These are phyloP conservation scores for Infundibulicybe gibba DNA, from an alignment of 768 basidiomycete species.

Conservation along the genomic window DNA sequence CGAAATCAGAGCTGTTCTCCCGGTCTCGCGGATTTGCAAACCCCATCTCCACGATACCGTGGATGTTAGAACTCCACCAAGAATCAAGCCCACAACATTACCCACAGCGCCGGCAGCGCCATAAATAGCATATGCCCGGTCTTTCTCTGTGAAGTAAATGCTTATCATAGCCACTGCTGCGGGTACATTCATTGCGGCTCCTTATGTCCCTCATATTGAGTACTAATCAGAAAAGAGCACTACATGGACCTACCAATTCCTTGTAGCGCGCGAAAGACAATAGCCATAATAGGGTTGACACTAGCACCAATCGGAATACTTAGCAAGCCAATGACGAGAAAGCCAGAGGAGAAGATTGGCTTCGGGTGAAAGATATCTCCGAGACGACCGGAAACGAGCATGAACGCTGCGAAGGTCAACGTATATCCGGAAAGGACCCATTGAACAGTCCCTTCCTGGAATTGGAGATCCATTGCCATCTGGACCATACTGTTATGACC, in stretches of 20 bases:
- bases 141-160: conserved; percentile 40
- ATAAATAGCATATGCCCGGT: conserved; percentile 38
- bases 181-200: conserved; percentile 42
- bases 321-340: conserved; percentile 3
- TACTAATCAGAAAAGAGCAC: background rate
- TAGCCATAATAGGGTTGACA: conserved; percentile 1
- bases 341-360: conserved; percentile 6
- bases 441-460: conserved; percentile 8
- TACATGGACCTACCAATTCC: conserved; percentile 3
- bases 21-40: background rate
- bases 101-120: conserved; percentile 42
- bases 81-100: conserved; percentile 34
- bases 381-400: conserved; percentile 9
- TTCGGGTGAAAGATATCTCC: conserved; percentile 9
- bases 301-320: conserved; percentile 3
- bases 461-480: background rate
- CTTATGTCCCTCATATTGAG: conserved; percentile 11
- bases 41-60: conserved; percentile 38
- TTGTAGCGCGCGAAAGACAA: conserved; percentile 2
- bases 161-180: conserved; percentile 39
- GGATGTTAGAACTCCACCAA: conserved; percentile 37
- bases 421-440: conserved; percentile 10
- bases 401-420: conserved; percentile 9
- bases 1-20: background rate
- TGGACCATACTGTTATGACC: background rate